Evolutionary conservation across 2,329 filamentous ascomycete genomes (phyloP).

Genomic region (Epichloe sp.): DNA sequence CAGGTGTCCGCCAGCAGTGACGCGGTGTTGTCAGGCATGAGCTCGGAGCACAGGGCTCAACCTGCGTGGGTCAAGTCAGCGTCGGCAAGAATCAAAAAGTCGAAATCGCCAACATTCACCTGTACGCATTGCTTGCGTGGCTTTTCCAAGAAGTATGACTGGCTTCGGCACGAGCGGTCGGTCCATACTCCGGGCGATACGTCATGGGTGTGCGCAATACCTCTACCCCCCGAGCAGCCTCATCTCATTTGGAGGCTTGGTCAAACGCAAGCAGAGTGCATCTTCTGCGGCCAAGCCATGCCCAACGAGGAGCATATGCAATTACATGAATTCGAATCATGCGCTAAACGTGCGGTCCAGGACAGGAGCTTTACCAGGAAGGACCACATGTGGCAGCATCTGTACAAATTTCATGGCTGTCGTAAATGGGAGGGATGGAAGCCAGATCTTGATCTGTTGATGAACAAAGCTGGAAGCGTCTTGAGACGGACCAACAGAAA

Average conservation of each 20-base stretch:
- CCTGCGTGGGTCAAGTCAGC: conserved; percentile 7
- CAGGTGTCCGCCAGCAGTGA: conserved; percentile 8
- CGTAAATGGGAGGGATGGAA: conserved; percentile 37
- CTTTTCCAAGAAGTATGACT: conserved; percentile 29
- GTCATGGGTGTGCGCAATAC: conserved; percentile 36
- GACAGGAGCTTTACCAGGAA: conserved; percentile 31
- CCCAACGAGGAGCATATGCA: conserved; percentile 23
- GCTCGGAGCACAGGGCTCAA: conserved; percentile 1
- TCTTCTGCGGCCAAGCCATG: conserved; percentile 23
- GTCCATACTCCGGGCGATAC: conserved; percentile 30
- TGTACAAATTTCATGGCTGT: conserved; percentile 30
- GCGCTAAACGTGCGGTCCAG: conserved; percentile 30
- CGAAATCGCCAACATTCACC: conserved; percentile 16
- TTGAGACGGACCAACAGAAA: too few species aligned
- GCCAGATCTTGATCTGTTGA: conserved; percentile 22
- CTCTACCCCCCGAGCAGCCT: conserved; percentile 20
- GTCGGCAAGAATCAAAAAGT: conserved; percentile 5
- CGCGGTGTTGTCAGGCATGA: conserved; percentile 1
- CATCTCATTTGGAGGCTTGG: conserved; percentile 35
- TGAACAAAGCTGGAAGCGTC: neutral
- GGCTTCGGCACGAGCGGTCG: conserved; percentile 35
- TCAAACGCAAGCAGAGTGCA: conserved; percentile 27
- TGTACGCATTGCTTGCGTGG: conserved; percentile 25
- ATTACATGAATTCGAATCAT: conserved; percentile 31
- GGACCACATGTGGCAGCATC: conserved; percentile 28